These are phyloP conservation scores for Eucalyptus camaldulensis DNA, from an alignment of 345 rosid species.

Conservation along the genomic window DNA sequence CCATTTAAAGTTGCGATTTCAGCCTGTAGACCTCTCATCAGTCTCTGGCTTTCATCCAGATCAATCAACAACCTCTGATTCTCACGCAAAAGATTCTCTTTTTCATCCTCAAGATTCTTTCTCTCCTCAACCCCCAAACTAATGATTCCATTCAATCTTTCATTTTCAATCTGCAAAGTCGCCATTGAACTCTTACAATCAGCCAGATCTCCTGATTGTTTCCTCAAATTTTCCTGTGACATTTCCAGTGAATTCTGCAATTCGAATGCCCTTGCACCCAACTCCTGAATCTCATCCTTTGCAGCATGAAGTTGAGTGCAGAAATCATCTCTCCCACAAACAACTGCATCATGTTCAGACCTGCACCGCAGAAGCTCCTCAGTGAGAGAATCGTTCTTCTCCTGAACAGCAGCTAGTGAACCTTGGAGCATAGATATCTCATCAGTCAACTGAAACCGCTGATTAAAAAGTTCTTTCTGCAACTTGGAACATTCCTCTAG, in stretches of 20 bases:
- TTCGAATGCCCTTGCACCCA: constrained; percentile 32
- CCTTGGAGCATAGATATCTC: constrained; percentile 32
- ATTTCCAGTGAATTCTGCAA: constrained; percentile 49
- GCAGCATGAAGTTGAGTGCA: constrained; percentile 27
- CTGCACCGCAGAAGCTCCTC: constrained; percentile 47
- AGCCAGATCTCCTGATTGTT: constrained; percentile 27
- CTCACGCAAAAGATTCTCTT: constrained; percentile 12
- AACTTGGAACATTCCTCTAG: constrained; percentile 44
- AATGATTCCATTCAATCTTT: constrained; percentile 28
- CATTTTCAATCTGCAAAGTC: constrained; percentile 40
- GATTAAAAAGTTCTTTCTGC: constrained; percentile 28
- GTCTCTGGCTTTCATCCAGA: constrained; percentile 39
- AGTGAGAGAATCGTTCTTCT: constrained; percentile 24
- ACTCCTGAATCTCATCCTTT: constrained; percentile 36
- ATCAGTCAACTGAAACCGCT: constrained; percentile 18
- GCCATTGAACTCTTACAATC: constrained; percentile 26
- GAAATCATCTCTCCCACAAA: constrained; percentile 31
- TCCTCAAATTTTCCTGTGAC: constrained; percentile 27
- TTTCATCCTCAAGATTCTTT: constrained; percentile 31
- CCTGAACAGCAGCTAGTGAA: constrained; percentile 21
- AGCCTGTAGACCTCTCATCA: constrained; percentile 33
- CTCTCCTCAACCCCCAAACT: constrained; percentile 37
- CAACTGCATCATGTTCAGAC: constrained; percentile 37
- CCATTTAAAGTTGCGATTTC: constrained; percentile 32
- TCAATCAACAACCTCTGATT: constrained; percentile 44